Conservation (phyloP, 495 filamentous ascomycete species). For the Neurospora discreta region DNA sequence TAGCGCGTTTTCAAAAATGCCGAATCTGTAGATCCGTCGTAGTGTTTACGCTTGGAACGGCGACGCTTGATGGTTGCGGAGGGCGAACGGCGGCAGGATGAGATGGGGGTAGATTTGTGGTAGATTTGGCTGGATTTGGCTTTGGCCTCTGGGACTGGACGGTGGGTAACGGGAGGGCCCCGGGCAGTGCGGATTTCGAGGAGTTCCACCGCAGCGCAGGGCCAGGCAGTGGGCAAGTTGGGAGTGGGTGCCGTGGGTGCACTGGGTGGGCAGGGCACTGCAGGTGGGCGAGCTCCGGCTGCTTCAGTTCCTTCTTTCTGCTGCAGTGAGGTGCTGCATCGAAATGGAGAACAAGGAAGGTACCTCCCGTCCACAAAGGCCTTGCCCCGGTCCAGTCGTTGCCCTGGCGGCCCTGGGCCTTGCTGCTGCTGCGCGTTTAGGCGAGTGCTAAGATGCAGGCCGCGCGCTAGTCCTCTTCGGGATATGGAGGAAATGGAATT, state of each 20-base stretch:
- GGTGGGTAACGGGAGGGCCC: neutral
- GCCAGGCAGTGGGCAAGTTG: neutral
- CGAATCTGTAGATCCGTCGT: neutral
- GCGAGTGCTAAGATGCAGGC: slow-evolving; percentile 22
- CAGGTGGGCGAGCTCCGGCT: neutral
- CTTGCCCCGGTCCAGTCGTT: neutral
- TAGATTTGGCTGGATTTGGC: neutral
- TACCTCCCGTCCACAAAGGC: neutral
- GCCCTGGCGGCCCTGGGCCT: neutral
- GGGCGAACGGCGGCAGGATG: neutral
- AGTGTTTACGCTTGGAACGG: neutral
- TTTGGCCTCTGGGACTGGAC: neutral
- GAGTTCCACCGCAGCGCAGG: neutral
- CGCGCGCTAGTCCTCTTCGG: slow-evolving; percentile 13
- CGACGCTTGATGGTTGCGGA: neutral
- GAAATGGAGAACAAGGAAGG: neutral
- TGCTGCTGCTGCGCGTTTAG: slow-evolving; percentile 21
- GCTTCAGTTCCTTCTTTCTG: neutral
- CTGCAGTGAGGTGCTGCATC: neutral
- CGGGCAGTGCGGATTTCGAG: neutral
- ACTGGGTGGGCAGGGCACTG: neutral
- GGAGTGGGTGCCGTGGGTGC: neutral
- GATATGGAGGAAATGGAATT: neutral
- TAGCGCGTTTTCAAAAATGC: slow-evolving; percentile 1
- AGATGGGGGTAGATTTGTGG: neutral